phyloP scores from a whole-genome alignment of 306 rosid genomes.

The Prinsepia uniflora region DNA sequence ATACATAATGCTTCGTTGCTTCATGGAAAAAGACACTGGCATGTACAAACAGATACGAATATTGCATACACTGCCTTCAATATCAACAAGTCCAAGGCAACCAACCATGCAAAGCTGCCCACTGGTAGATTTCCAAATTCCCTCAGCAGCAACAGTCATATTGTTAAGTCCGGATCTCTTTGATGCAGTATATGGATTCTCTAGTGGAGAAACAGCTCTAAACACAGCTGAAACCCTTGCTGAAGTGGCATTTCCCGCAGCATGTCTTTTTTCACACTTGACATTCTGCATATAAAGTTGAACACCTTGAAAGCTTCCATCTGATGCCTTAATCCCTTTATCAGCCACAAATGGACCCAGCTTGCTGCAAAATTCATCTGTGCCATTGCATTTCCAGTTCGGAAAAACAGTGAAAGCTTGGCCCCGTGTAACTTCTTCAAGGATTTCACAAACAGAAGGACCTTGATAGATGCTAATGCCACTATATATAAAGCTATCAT shows the following conservation, averaged over 20 bases:
- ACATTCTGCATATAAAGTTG: slow-evolving; percentile 67
- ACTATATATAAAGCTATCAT: slow-evolving; percentile 36
- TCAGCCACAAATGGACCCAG: slow-evolving; percentile 70
- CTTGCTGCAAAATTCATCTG: slow-evolving; percentile 66
- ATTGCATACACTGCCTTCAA: slow-evolving; percentile 48
- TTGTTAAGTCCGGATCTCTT: slow-evolving; percentile 70
- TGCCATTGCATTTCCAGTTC: slow-evolving; percentile 75
- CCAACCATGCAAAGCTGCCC: slow-evolving; percentile 98
- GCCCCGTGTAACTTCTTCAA: slow-evolving; percentile 56
- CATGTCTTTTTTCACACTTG: slow-evolving; percentile 45
- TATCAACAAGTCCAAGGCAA: slow-evolving; percentile 58
- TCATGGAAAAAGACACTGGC: slow-evolving; percentile 62
- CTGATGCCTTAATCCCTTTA: slow-evolving; percentile 56
- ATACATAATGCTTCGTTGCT: slow-evolving; percentile 60
- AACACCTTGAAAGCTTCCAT: slow-evolving; percentile 74
- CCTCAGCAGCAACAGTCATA: slow-evolving; percentile 76
- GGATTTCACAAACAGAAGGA: slow-evolving; percentile 53
- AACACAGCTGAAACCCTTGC: slow-evolving; percentile 72
- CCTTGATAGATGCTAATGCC: slow-evolving; percentile 52
- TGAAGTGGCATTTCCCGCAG: slow-evolving; percentile 34
- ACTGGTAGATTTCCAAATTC: slow-evolving; percentile 84
- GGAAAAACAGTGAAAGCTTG: slow-evolving; percentile 68
- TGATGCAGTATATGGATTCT: slow-evolving; percentile 51
- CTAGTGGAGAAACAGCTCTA: slow-evolving; percentile 73
- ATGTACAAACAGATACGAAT: slow-evolving; percentile 74